phyloP scores from a whole-genome alignment of 768 basidiomycete genomes.

The Boletus pseudo-olivaceus region DNA sequence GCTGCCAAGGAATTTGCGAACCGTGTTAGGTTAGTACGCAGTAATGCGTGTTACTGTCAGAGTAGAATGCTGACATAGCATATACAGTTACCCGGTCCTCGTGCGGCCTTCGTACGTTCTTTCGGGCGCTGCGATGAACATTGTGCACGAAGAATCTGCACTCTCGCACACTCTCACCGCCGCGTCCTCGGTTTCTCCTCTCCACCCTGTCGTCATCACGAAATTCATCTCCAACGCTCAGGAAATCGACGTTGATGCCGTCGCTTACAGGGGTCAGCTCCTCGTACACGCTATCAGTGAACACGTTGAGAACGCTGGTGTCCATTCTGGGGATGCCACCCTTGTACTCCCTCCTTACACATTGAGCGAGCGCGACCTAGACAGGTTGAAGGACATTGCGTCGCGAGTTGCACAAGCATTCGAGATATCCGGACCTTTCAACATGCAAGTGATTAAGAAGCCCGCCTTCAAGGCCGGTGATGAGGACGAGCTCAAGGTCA shows the following conservation, averaged over 20 bases:
- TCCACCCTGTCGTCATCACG: slow-evolving; percentile 97
- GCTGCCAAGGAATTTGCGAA: slow-evolving; percentile 90
- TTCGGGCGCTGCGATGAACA: slow-evolving; percentile 99
- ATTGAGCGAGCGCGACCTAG: slow-evolving; percentile 68
- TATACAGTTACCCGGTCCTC: slow-evolving; percentile 86
- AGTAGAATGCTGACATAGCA: neutral
- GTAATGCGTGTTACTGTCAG: neutral
- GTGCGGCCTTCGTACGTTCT: slow-evolving; percentile 98
- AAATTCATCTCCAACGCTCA: slow-evolving; percentile 99
- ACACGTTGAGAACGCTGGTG: slow-evolving; percentile 97
- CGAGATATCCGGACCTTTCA: slow-evolving; percentile 96
- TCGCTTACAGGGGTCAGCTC: slow-evolving; percentile 88
- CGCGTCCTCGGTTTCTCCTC: slow-evolving; percentile 91
- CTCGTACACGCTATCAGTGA: slow-evolving; percentile 96
- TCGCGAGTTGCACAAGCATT: slow-evolving; percentile 94
- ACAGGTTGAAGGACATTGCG: slow-evolving; percentile 87
- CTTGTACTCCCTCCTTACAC: slow-evolving; percentile 95
- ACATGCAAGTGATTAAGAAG: slow-evolving; percentile 98
- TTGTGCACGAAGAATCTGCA: slow-evolving; percentile 86
- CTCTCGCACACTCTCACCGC: slow-evolving; percentile 95
- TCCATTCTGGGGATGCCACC: slow-evolving; percentile 98
- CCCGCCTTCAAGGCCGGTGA: slow-evolving; percentile 47
- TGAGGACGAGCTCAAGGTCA: slow-evolving; percentile 83
- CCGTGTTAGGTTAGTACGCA: slow-evolving; percentile 57
- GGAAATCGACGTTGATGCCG: slow-evolving; percentile 97